Base-by-base conservation (phyloP, 73 alveolate species). In the Stentor coeruleus region DNA sequence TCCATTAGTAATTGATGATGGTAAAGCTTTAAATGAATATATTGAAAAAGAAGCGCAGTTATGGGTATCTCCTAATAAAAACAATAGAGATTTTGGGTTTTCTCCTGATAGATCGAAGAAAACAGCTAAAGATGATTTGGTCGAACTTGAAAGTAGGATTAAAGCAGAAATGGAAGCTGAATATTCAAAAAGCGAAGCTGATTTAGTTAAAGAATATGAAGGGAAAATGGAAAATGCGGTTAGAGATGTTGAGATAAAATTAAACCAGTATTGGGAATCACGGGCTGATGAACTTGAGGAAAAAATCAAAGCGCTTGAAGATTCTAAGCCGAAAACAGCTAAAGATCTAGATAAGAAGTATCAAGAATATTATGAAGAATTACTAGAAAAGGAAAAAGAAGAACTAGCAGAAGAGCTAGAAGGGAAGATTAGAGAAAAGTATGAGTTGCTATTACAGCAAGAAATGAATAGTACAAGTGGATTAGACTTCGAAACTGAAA, bases 251-350 rank as follows among this genome's bases (percentile, higher is more conserved):
- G 40, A 66, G 33, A 66, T 20, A 1, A 66, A 31, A 66, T 40
- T 66, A 14, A 66, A 66, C 39, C 40, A 66, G 33, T 66, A 66
- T 2, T 66, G 79, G 79, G 40, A 66, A 66, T 20, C n/a, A 26
- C n/a, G 79, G 37, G 79, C 79, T 33, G 79, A 66, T 20, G 79
- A 66, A 66, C 79, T 66, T 66, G 79, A 66, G 37, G 79, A 66
- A 1, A 66, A 66, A 66, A 66, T 66, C n/a, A 66, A 33, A 0
- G 40, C n/a, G 42, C 39, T 66, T 20, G n/a, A 20, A 66, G 79
- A 66, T 28, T 20, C 42, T 11, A 66, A 31, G 79, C 79, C 79
- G 41, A 20, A 31, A 26, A 20, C 36, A 37, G 33, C 42, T 33
- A 20, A 20, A 66, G 79, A 66, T 11, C 33, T 66, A 66, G 79